Evolutionary conservation across 768 basidiomycete species (phyloP).

Genomic region (Lactifluus echinatus): DNA sequence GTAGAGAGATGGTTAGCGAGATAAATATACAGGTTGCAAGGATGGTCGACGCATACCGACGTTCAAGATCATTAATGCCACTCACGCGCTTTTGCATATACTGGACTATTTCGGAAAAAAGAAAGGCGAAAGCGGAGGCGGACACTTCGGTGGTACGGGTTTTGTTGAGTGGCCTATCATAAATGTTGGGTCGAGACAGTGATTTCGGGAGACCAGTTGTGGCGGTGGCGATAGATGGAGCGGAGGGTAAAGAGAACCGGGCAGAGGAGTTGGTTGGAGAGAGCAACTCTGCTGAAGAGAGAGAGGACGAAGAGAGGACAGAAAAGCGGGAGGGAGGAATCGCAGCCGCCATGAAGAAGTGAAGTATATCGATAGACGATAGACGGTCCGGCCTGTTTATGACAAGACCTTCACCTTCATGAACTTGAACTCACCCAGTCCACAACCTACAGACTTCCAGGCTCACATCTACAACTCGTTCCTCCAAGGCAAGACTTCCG

Average conservation of each 20-base stretch:
- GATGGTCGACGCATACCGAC: constrained; percentile 49
- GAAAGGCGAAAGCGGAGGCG: constrained; percentile 72
- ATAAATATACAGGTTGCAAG: constrained; percentile 1
- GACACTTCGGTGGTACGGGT: constrained; percentile 79
- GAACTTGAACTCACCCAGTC: constrained; percentile 33
- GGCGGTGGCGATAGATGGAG: constrained; percentile 38
- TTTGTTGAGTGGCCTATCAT: constrained; percentile 87
- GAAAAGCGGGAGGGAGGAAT: constrained; percentile 61
- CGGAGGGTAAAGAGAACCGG: constrained; percentile 61
- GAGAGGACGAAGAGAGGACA: constrained; percentile 52
- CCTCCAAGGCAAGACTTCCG: constrained; percentile 61
- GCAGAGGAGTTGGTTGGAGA: constrained; percentile 54
- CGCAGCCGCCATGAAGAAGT: constrained; percentile 30
- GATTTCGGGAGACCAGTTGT: constrained; percentile 31
- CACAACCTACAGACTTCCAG: constrained; percentile 52
- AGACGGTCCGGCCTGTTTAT: no score
- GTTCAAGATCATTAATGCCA: constrained; percentile 92
- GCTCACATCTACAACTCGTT: constrained; percentile 71
- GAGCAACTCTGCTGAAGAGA: constrained; percentile 36
- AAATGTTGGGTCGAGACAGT: constrained; percentile 60
- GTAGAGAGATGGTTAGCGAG: not conserved
- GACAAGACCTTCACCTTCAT: constrained; percentile 27
- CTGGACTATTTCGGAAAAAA: constrained; percentile 90
- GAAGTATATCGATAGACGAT: no score
- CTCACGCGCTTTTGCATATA: constrained; percentile 94